Conservation (phyloP, 805 yeast genomes). For the Candida adriatica region DNA sequence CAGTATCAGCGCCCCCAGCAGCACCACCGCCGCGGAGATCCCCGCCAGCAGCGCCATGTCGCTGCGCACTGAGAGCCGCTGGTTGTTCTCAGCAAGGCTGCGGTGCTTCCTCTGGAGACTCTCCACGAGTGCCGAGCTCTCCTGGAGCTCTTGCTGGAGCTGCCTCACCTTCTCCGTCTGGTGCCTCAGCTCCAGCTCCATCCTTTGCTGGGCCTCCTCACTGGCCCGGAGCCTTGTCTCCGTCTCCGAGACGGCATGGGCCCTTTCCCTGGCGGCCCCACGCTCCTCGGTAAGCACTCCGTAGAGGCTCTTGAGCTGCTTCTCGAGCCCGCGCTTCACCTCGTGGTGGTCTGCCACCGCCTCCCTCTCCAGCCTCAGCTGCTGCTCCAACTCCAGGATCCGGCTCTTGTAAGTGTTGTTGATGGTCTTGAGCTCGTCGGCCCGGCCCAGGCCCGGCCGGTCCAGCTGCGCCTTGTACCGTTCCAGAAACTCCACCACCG, state of each 20-base stretch:
- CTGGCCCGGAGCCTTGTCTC: no score
- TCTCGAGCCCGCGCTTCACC: neutral
- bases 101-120: neutral
- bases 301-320: slow-evolving; percentile 1
- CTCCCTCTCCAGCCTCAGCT: neutral
- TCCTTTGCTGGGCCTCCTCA: no score
- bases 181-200: no score
- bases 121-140: neutral
- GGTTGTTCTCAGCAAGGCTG: no score
- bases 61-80: slow-evolving; percentile 1
- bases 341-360: slow-evolving; percentile 1
- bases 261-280: slow-evolving; percentile 1
- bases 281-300: slow-evolving; percentile 1
- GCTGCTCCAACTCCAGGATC: slow-evolving; percentile 4
- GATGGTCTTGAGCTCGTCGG: slow-evolving; percentile 1
- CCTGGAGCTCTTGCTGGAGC: no score
- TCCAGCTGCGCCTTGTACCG: slow-evolving; percentile 32
- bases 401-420: slow-evolving; percentile 3
- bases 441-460: neutral
- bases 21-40: slow-evolving; percentile 3
- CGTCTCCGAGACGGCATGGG: slow-evolving; percentile 1
- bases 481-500: slow-evolving; percentile 47
- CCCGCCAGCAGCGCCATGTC: slow-evolving; percentile 5
- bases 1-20: slow-evolving; percentile 5
- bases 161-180: no score